These are phyloP conservation scores for Colletotrichum sublineola DNA, from an alignment of 2,329 filamentous ascomycete genomes.

Conservation along the genomic window DNA sequence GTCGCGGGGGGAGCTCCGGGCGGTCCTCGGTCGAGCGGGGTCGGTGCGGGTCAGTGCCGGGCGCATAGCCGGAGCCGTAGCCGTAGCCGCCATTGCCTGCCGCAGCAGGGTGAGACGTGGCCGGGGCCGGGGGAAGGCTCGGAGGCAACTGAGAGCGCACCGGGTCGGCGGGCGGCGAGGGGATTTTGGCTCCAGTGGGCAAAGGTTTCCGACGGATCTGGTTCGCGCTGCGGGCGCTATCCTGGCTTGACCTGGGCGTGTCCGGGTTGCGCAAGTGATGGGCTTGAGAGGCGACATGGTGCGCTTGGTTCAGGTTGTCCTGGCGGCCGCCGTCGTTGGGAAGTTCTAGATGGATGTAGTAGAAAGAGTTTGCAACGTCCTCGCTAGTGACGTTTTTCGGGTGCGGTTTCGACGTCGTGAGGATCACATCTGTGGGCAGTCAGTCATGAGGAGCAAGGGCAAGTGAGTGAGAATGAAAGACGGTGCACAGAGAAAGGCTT, in stretches of 20 bases:
- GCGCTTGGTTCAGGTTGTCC: conserved; percentile 43
- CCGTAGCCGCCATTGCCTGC: conserved; percentile 12
- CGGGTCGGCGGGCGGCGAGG: conserved; percentile 26
- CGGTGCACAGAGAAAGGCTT: conserved; percentile 45
- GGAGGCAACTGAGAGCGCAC: conserved; percentile 20
- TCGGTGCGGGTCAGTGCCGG: conserved; percentile 3
- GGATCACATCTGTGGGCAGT: conserved; percentile 79
- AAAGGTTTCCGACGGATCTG: conserved; percentile 67
- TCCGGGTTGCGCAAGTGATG: conserved; percentile 46
- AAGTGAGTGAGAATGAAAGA: conserved; percentile 42
- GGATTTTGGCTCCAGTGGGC: conserved; percentile 51
- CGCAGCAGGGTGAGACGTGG: conserved; percentile 18
- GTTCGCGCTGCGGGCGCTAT: conserved; percentile 57
- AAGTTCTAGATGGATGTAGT: conserved; percentile 87
- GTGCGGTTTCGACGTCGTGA: conserved; percentile 90
- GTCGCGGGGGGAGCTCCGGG: conserved; percentile 32
- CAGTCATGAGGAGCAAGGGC: conserved; percentile 42
- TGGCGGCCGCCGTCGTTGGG: conserved; percentile 61
- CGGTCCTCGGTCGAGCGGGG: conserved; percentile 14
- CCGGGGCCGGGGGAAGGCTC: not conserved
- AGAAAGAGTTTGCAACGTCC: conserved; percentile 88
- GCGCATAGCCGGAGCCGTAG: conserved; percentile 17
- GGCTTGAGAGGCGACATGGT: conserved; percentile 45
- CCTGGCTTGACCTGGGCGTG: conserved; percentile 59
- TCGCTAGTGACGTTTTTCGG: conserved; percentile 89